Evolutionary conservation across 192 early-diverging fungal genomes (phyloP).

Genomic region (Glomus cerebriforme): DNA sequence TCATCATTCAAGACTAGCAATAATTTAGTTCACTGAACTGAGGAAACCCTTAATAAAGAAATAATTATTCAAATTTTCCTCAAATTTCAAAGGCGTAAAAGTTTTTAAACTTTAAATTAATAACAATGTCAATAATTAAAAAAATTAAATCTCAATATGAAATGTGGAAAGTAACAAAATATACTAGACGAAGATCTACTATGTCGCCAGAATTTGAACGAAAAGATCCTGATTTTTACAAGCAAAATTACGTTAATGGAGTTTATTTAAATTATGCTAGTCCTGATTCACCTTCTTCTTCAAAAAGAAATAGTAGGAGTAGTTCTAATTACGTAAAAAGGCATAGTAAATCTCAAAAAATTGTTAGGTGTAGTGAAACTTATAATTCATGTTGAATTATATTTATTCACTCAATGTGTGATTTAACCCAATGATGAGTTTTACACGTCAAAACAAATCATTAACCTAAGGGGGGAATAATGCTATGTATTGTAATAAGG

Average conservation of each 20-base stretch:
- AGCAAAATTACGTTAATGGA: conserved; percentile 45
- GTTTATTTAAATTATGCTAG: conserved; percentile 39
- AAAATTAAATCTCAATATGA: conserved; percentile 52
- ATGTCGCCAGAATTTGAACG: conserved; percentile 51
- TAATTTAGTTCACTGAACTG: no score
- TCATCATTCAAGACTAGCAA: no score
- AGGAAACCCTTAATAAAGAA: no score
- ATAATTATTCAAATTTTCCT: no score
- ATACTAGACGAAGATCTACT: conserved; percentile 44
- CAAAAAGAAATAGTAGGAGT: neutral
- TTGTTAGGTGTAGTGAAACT: conserved; percentile 24
- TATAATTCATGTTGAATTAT: conserved; percentile 22
- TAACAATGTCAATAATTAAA: conserved; percentile 46
- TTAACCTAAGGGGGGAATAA: no score
- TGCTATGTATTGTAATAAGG: no score
- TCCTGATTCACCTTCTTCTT: conserved; percentile 33
- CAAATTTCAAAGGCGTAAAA: neutral
- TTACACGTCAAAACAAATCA: no score
- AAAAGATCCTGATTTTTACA: conserved; percentile 46
- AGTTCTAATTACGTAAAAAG: neutral
- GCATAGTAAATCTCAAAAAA: neutral
- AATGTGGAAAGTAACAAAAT: conserved; percentile 53
- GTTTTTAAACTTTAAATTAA: neutral
- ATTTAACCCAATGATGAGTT: no score
- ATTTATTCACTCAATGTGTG: no score